Conservation (phyloP, 179 eudicot genomes). For the Camellia oleifera region DNA sequence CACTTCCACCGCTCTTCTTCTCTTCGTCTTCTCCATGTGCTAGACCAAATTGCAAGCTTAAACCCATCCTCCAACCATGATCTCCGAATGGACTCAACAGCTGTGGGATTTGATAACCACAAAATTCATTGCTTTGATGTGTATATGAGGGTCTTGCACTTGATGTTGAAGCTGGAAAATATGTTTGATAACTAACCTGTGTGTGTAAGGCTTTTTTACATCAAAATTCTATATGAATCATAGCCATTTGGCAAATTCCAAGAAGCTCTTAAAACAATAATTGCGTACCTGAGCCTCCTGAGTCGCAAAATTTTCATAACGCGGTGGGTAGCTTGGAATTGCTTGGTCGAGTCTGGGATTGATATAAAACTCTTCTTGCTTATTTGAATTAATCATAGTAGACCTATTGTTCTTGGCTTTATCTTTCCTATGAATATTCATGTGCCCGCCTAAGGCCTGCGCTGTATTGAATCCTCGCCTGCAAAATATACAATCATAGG, state of each 20-base stretch:
- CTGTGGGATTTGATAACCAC: background rate
- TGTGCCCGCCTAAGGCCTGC: conserved; percentile 66
- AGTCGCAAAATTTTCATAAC: no score
- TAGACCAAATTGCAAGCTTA: conserved; percentile 10
- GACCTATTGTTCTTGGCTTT: conserved; percentile 24
- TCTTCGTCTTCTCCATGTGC: background rate
- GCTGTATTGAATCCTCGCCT: conserved; percentile 67
- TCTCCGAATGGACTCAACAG: background rate
- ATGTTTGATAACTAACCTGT: background rate
- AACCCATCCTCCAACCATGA: background rate
- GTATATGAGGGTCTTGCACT: background rate
- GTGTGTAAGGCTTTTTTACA: no score
- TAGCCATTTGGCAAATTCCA: no score
- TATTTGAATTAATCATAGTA: background rate
- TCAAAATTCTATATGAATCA: no score
- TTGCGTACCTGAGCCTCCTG: background rate
- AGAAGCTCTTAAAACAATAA: no score
- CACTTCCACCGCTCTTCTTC: conserved; percentile 8
- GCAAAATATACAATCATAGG: conserved; percentile 62
- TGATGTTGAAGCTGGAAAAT: conserved; percentile 13
- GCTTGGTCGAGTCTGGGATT: background rate
- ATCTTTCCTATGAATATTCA: conserved; percentile 61
- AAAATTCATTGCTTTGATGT: background rate
- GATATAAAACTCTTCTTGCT: background rate
- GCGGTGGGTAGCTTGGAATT: background rate